Conservation (phyloP, 2,329 filamentous ascomycete species). For the Dichotomopilus funicola region DNA sequence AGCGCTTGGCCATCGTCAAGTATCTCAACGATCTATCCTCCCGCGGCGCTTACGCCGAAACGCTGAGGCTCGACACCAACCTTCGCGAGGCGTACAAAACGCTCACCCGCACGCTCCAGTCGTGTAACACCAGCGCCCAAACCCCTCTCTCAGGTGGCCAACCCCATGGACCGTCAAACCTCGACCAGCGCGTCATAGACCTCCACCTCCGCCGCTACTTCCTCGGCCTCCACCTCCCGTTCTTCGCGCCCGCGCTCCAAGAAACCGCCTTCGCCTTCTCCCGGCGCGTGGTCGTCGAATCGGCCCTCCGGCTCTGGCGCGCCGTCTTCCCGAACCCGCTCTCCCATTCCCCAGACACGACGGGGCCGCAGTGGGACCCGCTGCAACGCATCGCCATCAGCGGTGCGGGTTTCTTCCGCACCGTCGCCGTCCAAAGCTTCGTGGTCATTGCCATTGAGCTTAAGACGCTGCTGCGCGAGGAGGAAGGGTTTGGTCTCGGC, state of each 20-base stretch:
- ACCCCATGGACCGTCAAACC: slow-evolving; percentile 26
- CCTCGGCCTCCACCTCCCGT: slow-evolving; percentile 50
- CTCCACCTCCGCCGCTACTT: slow-evolving; percentile 49
- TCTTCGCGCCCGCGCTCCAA: slow-evolving; percentile 34
- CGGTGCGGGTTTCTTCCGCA: slow-evolving; percentile 38
- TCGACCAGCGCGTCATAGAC: slow-evolving; percentile 41
- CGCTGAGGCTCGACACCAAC: slow-evolving; percentile 37
- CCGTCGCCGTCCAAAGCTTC: slow-evolving; percentile 13
- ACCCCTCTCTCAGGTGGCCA: too few species aligned
- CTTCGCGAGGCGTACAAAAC: slow-evolving; percentile 38
- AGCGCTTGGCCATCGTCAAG: slow-evolving; percentile 33
- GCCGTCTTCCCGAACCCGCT: slow-evolving; percentile 29
- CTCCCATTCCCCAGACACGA: neutral
- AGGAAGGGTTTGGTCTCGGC: slow-evolving; percentile 32
- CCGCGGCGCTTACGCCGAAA: slow-evolving; percentile 37
- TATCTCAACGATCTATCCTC: slow-evolving; percentile 25
- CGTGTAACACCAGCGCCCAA: slow-evolving; percentile 14
- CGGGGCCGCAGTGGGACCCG: slow-evolving; percentile 22
- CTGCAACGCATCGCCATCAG: slow-evolving; percentile 34
- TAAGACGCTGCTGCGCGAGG: slow-evolving; percentile 34
- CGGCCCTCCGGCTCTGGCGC: slow-evolving; percentile 41
- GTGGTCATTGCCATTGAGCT: slow-evolving; percentile 38
- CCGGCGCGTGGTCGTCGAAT: slow-evolving; percentile 42
- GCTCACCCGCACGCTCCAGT: slow-evolving; percentile 31
- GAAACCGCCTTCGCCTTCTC: slow-evolving; percentile 46